Evolutionary conservation across 2,329 filamentous ascomycete genomes (phyloP).

Genomic region (Ophiostoma australiae): DNA sequence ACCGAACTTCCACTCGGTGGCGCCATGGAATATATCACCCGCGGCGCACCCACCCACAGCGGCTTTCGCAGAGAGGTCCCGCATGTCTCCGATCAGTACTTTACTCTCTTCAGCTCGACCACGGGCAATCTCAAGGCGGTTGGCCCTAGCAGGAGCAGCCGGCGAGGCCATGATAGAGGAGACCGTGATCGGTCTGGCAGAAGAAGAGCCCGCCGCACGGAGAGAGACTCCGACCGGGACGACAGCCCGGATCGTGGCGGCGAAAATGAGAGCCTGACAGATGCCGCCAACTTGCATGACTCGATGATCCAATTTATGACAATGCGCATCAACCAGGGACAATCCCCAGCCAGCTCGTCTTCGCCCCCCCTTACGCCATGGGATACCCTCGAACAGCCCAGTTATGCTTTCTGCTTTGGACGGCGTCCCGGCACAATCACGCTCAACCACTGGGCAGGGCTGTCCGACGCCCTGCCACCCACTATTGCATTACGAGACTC

Average conservation of each 20-base stretch:
- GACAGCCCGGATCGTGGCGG: constrained; percentile 35
- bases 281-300: constrained; percentile 48
- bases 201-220: constrained; percentile 1
- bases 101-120: constrained; percentile 49
- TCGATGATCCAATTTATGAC: constrained; percentile 57
- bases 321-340: constrained; percentile 40
- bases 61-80: constrained; percentile 45
- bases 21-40: constrained; percentile 54
- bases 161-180: constrained; percentile 19
- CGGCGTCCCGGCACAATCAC: constrained; percentile 64
- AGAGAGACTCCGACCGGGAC: constrained; percentile 30
- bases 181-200: constrained; percentile 14
- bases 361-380: constrained; percentile 50
- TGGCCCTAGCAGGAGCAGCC: constrained; percentile 9
- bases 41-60: constrained; percentile 53
- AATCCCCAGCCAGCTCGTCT: constrained; percentile 30
- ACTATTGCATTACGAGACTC: constrained; percentile 54
- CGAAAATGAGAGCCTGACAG: constrained; percentile 38
- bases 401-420: constrained; percentile 63
- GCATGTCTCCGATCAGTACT: constrained; percentile 44
- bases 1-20: constrained; percentile 50
- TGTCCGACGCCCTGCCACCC: constrained; percentile 53
- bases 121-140: constrained; percentile 37
- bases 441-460: constrained; percentile 62
- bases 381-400: constrained; percentile 71